A percentile compares a stretch with the other conserved stretches of the same genome.
These are phyloP conservation scores for Phytophthora litchii DNA, from an alignment of 352 stramenopile genomes.

Conservation along the genomic window DNA sequence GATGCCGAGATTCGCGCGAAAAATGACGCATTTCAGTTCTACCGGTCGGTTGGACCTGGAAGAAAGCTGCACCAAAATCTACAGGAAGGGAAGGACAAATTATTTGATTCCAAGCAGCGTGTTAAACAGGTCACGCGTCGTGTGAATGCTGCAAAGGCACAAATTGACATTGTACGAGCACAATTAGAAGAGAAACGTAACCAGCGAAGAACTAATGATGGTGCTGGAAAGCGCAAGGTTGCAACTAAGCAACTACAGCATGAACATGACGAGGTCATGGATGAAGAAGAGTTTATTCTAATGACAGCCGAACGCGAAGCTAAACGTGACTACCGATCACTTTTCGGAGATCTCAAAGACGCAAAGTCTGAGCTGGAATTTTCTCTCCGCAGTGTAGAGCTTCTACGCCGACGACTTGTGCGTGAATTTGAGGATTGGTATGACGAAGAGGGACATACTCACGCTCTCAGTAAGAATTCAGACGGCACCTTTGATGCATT, in stretches of 20 bases:
- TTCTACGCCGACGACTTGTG: constrained; percentile 77
- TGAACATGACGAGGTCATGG: constrained; percentile 81
- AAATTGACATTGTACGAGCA: constrained; percentile 70
- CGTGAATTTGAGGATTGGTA: constrained; percentile 89
- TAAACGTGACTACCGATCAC: constrained; percentile 83
- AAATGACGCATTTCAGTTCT: constrained; percentile 78
- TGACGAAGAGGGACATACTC: constrained; percentile 52
- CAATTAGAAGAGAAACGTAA: constrained; percentile 74
- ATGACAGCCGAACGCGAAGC: constrained; percentile 85
- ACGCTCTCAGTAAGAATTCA: constrained; percentile 41
- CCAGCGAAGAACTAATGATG: constrained; percentile 23
- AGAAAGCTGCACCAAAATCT: constrained; percentile 66
- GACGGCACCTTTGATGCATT: constrained; percentile 27
- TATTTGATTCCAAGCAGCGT: constrained; percentile 74
- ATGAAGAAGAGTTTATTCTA: constrained; percentile 93
- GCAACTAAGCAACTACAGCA: constrained; percentile 16
- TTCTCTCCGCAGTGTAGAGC: constrained; percentile 67
- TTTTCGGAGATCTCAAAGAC: constrained; percentile 89
- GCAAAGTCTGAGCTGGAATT: constrained; percentile 73
- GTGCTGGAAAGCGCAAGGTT: constrained; percentile 2
- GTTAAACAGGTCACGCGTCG: constrained; percentile 72
- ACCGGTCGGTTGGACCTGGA: constrained; percentile 54
- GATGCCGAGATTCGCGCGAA: constrained; percentile 40
- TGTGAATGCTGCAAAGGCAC: constrained; percentile 80
- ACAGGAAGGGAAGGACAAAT: constrained; percentile 75